Evolutionary conservation across 2,329 filamentous ascomycete genomes (phyloP).

Genomic region (Fusarium sambucinum): DNA sequence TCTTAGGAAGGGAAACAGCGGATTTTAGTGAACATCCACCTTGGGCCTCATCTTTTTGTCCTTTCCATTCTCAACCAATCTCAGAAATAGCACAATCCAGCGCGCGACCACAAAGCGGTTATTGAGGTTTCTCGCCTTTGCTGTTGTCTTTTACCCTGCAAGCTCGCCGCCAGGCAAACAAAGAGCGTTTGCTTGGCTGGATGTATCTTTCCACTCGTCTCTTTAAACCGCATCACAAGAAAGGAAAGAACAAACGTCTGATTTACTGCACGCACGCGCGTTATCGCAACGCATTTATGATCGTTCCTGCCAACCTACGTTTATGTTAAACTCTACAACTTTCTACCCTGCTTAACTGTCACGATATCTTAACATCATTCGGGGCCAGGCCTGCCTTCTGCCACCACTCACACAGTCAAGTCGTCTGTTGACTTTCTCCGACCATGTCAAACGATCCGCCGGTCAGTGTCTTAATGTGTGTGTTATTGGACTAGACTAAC

Average conservation of each 20-base stretch:
- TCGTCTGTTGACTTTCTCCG: constrained; percentile 7
- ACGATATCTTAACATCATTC: neutral
- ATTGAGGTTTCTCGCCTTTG: constrained; percentile 16
- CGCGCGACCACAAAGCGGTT: constrained; percentile 24
- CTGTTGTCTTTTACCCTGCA: constrained; percentile 18
- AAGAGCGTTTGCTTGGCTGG: constrained; percentile 18
- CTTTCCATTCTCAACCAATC: too few species aligned
- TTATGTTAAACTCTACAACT: too few species aligned
- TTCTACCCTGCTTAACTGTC: too few species aligned
- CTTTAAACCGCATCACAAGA: constrained; percentile 38
- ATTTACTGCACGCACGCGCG: constrained; percentile 4
- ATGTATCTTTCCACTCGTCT: constrained; percentile 16
- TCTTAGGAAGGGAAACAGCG: constrained; percentile 24
- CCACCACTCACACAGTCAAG: neutral
- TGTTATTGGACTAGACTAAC: constrained; percentile 11
- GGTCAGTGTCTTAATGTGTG: constrained; percentile 29
- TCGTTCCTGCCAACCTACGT: too few species aligned
- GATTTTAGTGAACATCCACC: constrained; percentile 28
- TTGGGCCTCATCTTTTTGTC: too few species aligned
- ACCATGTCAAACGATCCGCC: constrained; percentile 40
- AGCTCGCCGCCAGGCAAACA: constrained; percentile 22
- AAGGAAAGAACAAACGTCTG: constrained; percentile 20
- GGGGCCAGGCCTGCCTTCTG: neutral
- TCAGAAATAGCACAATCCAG: neutral
- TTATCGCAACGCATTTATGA: too few species aligned